phyloP scores from a whole-genome alignment of 306 rosid genomes.

The Cucumis cinereus region DNA sequence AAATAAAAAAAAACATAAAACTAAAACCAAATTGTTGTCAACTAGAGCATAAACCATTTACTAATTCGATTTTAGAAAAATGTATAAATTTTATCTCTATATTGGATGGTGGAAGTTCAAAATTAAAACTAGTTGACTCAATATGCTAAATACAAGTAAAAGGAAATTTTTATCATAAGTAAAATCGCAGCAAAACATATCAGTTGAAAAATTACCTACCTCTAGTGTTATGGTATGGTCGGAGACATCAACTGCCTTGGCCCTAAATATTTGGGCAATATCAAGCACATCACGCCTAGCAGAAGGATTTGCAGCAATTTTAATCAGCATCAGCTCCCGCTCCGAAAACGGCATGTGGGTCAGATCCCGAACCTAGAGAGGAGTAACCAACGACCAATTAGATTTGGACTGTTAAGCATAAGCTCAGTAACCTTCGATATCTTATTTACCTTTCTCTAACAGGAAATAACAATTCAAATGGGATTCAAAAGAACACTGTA shows the following conservation, averaged over 20 bases:
- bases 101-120: neutral
- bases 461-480: neutral
- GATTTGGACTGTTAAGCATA: neutral
- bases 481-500: neutral
- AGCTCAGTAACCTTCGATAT: neutral
- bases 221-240: slow-evolving; percentile 48
- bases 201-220: slow-evolving; percentile 12
- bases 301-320: slow-evolving; percentile 37
- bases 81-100: neutral
- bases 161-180: neutral
- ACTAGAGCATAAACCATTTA: neutral
- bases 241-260: slow-evolving; percentile 47
- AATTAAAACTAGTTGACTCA: neutral
- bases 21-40: neutral
- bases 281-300: slow-evolving; percentile 55
- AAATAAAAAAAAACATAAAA: too few species aligned
- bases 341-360: slow-evolving; percentile 38
- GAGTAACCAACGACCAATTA: slow-evolving; percentile 3
- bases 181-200: neutral
- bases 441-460: neutral
- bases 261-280: slow-evolving; percentile 44
- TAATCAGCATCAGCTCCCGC: slow-evolving; percentile 47
- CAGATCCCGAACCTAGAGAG: slow-evolving; percentile 32
- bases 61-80: neutral
- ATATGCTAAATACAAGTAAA: neutral